These are phyloP conservation scores for Zoysia matrella DNA, from an alignment of 202 grass and related monocot genomes.

Conservation along the genomic window DNA sequence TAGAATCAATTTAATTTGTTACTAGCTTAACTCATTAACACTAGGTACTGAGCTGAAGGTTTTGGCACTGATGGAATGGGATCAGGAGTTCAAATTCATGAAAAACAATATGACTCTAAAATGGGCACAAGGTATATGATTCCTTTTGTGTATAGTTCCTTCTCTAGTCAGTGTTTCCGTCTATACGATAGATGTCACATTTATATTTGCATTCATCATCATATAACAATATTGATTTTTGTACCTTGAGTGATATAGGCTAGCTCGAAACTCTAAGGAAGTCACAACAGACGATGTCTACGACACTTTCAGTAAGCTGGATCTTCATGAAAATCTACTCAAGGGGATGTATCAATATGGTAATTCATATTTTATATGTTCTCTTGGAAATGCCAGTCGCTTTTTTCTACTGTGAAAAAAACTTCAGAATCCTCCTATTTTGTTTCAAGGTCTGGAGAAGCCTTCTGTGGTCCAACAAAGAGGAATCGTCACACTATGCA, in stretches of 20 bases:
- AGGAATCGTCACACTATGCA: conserved; percentile 76
- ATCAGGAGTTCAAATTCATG: conserved; percentile 42
- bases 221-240: conserved; percentile 37
- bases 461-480: conserved; percentile 64
- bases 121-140: conserved; percentile 37
- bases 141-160: not conserved
- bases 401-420: no score
- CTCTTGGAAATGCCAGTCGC: not conserved
- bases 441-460: conserved; percentile 69
- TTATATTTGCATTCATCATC: conserved; percentile 14
- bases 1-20: conserved; percentile 13
- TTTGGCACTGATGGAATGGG: conserved; percentile 36
- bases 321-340: conserved; percentile 69
- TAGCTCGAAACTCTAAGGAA: conserved; percentile 30
- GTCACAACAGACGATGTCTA: conserved; percentile 53
- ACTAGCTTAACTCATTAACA: conserved; percentile 25
- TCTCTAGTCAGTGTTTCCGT: not conserved
- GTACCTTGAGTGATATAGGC: conserved; percentile 22
- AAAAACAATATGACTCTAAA: conserved; percentile 50
- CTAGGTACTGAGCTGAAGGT: not conserved
- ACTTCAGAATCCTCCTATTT: not conserved
- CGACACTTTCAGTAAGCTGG: conserved; percentile 70
- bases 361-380: conserved; percentile 41
- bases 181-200: not conserved
- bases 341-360: conserved; percentile 73